Base-by-base conservation (phyloP, 1,139 yeast species). In the Kluyveromyces sp. region DNA sequence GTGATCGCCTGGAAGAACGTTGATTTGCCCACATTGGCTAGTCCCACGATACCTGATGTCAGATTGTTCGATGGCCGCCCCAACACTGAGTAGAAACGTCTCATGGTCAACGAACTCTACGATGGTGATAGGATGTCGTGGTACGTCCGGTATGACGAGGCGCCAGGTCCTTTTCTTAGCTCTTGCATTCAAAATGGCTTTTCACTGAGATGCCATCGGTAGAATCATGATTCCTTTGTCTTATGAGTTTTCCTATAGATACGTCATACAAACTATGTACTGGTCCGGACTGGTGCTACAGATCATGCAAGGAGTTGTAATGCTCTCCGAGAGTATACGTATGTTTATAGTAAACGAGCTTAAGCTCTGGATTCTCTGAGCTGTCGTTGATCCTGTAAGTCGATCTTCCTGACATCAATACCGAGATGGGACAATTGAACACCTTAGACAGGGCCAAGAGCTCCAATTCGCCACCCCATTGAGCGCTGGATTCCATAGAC, bases 401-500 rank as follows among this genome's bases (percentile, higher is more conserved):
- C 1, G 86, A 73, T 33, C 87, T 75, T 0, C 94, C 95, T 35
- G 86, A 83, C 68, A 84, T 78, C 63, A 81, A 69, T 4, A 92
- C 80, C 40, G 80, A 71, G n/a, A 89, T 77, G 1, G 88, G 83
- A 54, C 85, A 79, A 45, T 80, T 71, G 56, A 73, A 84, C 8
- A 75, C 75, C 47, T 77, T 73, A 0, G 94, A 73, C 36, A 88
- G 68, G 0, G 97, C 96, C 55, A 86, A 62, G 16, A 89, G 79
- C 66, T 92, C 98, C 70, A 88, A 70, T 57, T 92, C 97, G 3
- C 96, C 94, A 25, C 98, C 98, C 98, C 98, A 92, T 71, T 86
- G 77, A 0, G 95, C 80, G 0, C 96, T 86, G 13, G 67, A 67
- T 44, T 74, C 83, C 45, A 92, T 71, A 51, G 81, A 82, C 1